Conservation (phyloP, 1,284 basidiomycete genomes). For the Irpex sp. region DNA sequence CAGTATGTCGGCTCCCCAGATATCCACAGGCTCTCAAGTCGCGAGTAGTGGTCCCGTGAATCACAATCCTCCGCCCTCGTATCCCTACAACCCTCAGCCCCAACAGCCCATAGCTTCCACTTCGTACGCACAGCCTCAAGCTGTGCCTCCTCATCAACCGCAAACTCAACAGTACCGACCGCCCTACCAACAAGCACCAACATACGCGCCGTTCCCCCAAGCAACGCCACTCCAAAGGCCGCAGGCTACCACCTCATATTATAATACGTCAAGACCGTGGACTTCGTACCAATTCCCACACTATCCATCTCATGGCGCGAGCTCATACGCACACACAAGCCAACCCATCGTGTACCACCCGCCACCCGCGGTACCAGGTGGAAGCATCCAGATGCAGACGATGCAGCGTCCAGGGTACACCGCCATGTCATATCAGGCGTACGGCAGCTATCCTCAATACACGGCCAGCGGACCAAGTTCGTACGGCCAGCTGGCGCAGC, state of each 20-base stretch:
- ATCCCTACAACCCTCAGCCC: not conserved
- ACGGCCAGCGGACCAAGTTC: not conserved
- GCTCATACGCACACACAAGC: not conserved
- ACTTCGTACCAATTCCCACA: not conserved
- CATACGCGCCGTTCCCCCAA: not conserved
- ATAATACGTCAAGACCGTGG: not conserved
- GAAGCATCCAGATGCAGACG: not conserved
- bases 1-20: too few species aligned
- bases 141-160: not conserved
- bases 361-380: not conserved
- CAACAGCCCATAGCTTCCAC: not conserved
- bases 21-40: too few species aligned
- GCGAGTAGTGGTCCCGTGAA: too few species aligned
- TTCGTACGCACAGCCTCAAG: not conserved
- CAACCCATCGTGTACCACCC: not conserved
- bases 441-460: not conserved
- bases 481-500: not conserved
- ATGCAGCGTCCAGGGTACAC: conserved; percentile 10
- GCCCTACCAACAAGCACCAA: not conserved
- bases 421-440: conserved; percentile 8
- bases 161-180: not conserved
- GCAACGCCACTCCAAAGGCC: not conserved
- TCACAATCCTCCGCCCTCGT: not conserved
- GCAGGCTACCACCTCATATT: not conserved
- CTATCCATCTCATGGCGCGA: not conserved